Base-by-base conservation (phyloP, 2,329 filamentous ascomycete genomes). In the Coniochaeta sp. region DNA sequence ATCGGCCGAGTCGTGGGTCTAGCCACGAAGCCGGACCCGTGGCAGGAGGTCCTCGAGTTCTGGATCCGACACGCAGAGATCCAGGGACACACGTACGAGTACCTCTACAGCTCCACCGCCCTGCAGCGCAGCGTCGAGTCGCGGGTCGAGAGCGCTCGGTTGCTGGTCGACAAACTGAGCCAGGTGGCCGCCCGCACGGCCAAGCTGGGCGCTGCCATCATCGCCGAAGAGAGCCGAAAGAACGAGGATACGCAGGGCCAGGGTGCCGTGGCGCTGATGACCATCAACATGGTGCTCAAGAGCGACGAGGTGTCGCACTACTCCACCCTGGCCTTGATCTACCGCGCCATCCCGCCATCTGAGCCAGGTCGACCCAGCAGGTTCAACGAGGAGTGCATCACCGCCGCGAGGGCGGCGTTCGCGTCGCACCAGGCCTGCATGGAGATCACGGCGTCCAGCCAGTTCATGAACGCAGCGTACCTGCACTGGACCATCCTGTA, bases 61-160 rank as follows among this genome's bases (percentile, higher is more conserved):
- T 88, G 84, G 83, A 77, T 86, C 44, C 74, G 75, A 28, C 76
- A 83, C 7, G 79, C 82, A 9, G 78, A 77, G 26, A 76, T 89
- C 11, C 81, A 87, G 63, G 82, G 84, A 16, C 75, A 81, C 16
- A 79, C 85, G 6, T 89, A 88, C 64, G 79, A 82, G 64, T 69
- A 76, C 43, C 69, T 84, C 6, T 88, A 88, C 64, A 81, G 79
- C 62, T 78, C 79, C 1, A 70, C 73, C 7, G 79, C 80, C 3
- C 67, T 82, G 44, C 69, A 70, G 1, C 70, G 72, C 33, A 72
- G 76, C 0, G 74, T 72, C 4, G 71, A 72, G 8, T 71, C 76
- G 50, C 71, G 81, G 0, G 69, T 73, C 22, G 71, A 73, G 33
- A 71, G 73, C 63, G 81, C 75, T 14, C 71, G 67, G 47, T 66